Evolutionary conservation across 495 filamentous ascomycete species (phyloP).

Genomic region (Penicillium odoratum): DNA sequence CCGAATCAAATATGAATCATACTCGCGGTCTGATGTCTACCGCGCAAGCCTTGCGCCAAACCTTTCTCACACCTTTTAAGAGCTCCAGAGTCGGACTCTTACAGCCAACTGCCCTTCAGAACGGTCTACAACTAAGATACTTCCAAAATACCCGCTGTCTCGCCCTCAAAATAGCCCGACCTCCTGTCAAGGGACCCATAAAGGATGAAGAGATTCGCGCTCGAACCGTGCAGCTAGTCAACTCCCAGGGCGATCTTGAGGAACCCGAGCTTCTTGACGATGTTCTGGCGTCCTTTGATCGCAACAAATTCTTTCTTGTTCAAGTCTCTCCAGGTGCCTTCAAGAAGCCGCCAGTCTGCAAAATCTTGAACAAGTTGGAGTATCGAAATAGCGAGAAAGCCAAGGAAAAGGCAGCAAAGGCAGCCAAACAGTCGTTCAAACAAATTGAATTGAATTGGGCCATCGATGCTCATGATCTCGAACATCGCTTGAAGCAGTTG

Average conservation of each 20-base stretch:
- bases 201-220: conserved; percentile 58
- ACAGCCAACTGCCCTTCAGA: conserved; percentile 10
- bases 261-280: conserved; percentile 38
- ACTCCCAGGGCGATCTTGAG: conserved; percentile 48
- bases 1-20: conserved; percentile 33
- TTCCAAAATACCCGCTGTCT: conserved; percentile 18
- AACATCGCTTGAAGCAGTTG: conserved; percentile 59
- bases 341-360: conserved; percentile 59
- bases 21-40: conserved; percentile 39
- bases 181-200: conserved; percentile 13
- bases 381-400: conserved; percentile 41
- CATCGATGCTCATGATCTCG: conserved; percentile 66
- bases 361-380: conserved; percentile 56
- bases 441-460: conserved; percentile 85
- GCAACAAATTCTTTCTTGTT: conserved; percentile 52
- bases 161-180: conserved; percentile 8
- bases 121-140: conserved; percentile 12
- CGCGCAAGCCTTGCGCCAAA: conserved; percentile 39
- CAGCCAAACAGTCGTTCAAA: conserved; percentile 49
- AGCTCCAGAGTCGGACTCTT: conserved; percentile 18
- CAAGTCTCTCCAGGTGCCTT: conserved; percentile 48
- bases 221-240: conserved; percentile 54
- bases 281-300: conserved; percentile 52
- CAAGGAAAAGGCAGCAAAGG: conserved; percentile 40
- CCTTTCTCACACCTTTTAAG: conserved; percentile 31